Evolutionary conservation across 139 green algal genomes (phyloP).

Genomic region (Tetradesmus lagerheimii): DNA sequence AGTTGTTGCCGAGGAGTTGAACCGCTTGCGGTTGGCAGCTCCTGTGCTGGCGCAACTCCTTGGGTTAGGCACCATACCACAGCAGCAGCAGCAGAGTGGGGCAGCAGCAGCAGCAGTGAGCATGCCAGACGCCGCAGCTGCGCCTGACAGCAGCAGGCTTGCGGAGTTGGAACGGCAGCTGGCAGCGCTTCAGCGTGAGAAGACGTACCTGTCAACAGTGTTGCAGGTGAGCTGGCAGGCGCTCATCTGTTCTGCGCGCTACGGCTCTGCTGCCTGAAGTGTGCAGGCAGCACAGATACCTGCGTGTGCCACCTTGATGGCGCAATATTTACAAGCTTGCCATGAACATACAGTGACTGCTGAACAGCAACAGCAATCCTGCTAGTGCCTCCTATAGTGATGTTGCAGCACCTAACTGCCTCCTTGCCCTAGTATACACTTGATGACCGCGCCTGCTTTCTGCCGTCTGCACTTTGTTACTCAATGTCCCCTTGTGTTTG

Average conservation of each 20-base stretch:
- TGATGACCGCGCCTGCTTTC: not conserved
- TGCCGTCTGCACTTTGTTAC: not conserved
- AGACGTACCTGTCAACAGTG: not conserved
- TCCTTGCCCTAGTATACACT: too few relatives aligned
- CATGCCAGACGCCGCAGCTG: not conserved
- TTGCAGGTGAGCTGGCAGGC: not conserved
- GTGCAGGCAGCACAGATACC: too few relatives aligned
- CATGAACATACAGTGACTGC: too few relatives aligned
- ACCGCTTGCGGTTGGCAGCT: not conserved
- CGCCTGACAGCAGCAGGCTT: not conserved
- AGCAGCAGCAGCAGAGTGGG: not conserved
- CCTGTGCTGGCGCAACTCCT: constrained; percentile 1
- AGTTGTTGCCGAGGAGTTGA: not conserved
- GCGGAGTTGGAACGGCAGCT: not conserved
- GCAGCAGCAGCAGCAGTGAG: not conserved
- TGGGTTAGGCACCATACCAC: not conserved
- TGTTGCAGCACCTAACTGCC: too few relatives aligned
- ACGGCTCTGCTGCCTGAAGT: too few relatives aligned
- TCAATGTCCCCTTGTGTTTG: not conserved
- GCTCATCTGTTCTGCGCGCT: not conserved
- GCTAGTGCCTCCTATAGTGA: too few relatives aligned
- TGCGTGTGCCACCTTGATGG: too few relatives aligned
- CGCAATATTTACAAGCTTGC: too few relatives aligned
- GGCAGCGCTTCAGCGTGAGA: not conserved
- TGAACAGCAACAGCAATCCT: too few relatives aligned